phyloP scores from a whole-genome alignment of 257 asterid species.

The Linderniella brevidens region DNA sequence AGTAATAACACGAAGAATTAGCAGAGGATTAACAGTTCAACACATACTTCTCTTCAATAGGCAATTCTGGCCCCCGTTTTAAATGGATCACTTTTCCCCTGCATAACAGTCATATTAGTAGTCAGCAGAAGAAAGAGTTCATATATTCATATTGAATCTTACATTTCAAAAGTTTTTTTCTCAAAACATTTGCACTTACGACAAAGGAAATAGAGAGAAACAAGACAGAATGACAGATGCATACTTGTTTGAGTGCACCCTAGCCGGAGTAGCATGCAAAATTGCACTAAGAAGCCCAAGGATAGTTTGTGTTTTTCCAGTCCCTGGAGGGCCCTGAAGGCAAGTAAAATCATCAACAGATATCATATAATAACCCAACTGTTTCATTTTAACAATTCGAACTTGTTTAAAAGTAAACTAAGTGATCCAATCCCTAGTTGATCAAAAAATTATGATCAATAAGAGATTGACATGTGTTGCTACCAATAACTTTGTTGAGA shows the following conservation, averaged over 20 bases:
- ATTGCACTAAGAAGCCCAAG: constrained; percentile 93
- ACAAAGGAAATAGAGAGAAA: constrained; percentile 6
- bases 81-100: constrained; percentile 36
- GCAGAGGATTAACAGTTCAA: not conserved
- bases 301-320: constrained; percentile 96
- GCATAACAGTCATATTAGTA: constrained; percentile 12
- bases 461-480: too few relatives aligned
- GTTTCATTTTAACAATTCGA: not conserved
- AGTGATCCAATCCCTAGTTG: not conserved
- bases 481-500: not conserved
- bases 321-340: constrained; percentile 96
- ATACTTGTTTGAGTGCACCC: constrained; percentile 64
- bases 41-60: constrained; percentile 58
- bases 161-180: constrained; percentile 7
- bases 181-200: constrained; percentile 7
- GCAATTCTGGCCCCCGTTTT: constrained; percentile 53
- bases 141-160: constrained; percentile 3
- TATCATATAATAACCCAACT: not conserved
- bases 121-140: too few relatives aligned
- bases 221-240: constrained; percentile 6
- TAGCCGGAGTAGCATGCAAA: constrained; percentile 94
- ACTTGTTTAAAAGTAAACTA: not conserved
- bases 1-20: too few relatives aligned
- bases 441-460: not conserved
- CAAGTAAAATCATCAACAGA: constrained; percentile 20